Evolutionary conservation across 345 rosid species (phyloP).

Genomic region (Euphorbia tirucalli): DNA sequence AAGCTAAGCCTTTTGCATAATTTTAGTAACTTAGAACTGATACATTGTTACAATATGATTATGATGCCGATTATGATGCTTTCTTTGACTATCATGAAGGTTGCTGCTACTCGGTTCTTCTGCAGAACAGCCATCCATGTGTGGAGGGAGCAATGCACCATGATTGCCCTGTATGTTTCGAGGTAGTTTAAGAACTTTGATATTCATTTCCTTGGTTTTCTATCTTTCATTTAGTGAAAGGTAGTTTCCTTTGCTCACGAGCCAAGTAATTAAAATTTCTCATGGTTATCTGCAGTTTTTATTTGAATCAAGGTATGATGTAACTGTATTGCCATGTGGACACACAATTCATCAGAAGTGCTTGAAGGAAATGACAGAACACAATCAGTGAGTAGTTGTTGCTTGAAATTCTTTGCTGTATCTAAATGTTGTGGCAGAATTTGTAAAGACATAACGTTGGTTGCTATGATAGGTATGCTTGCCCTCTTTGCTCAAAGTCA

Average conservation of each 20-base stretch:
- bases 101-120: constrained; percentile 75
- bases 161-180: constrained; percentile 89
- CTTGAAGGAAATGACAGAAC: constrained; percentile 80
- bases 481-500: constrained; percentile 87
- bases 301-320: constrained; percentile 70
- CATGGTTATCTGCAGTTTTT: constrained; percentile 50
- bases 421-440: neutral
- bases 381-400: constrained; percentile 54
- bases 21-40: neutral
- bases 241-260: neutral
- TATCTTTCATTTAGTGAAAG: neutral
- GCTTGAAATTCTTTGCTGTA: neutral
- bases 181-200: constrained; percentile 41
- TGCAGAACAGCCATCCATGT: constrained; percentile 74
- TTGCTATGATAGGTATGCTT: constrained; percentile 52
- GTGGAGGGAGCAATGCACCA: constrained; percentile 99
- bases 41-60: neutral
- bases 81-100: constrained; percentile 35
- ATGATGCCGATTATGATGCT: neutral
- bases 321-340: constrained; percentile 79
- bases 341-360: constrained; percentile 81
- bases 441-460: neutral
- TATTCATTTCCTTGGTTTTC: neutral
- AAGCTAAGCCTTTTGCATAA: constrained; percentile 20
- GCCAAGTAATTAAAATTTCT: neutral